Evolutionary conservation across 2,329 filamentous ascomycete species (phyloP), one percentile per base, ranked within the genome.

Genomic region (Spiromastix sp.): DNA sequence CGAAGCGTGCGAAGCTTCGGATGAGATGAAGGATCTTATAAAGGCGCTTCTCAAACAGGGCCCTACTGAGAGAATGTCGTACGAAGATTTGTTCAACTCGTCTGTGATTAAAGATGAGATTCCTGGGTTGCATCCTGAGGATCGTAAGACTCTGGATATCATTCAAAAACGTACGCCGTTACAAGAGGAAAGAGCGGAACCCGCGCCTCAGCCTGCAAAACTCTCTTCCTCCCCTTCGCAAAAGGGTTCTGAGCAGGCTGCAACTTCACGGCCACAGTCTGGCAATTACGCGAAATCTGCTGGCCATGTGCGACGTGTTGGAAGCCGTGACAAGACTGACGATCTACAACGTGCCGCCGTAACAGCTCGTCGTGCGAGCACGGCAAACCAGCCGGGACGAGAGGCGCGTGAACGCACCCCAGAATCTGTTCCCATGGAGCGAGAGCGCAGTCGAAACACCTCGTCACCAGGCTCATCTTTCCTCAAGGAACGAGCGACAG

Each of bases 1-100:
- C 0, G 74, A 76, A 47, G 82, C 86, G 32, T 72, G 76, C 20
- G 66, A 73, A 32, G 74, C 84, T 40, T 89, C 77, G 45, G 62
- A 78, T 31, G 80, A 82, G 7, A 76, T 95, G 63, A 94, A 93
- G 58, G 68, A 71, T 15, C 65, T 95, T 12, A 86, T 95, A 40
- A 76, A 85, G 28, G 72, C 71, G 25, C 69, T 98, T 11, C 65
- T 98, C 43, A 95, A 89, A 64, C 77, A 84, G 39, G 89, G 79
- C 40, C 85, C 91, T 0, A 76, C 84, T 4, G 85, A 94, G 56
- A 74, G 91, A 39, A 72, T 94, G 56, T 82, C 77, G 37, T 96
- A 95, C 48, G 78, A 85, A 34, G 77, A 81, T 43, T 91, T 95
- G 55, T 96, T 96, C 60, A 67, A 64, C 11, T 79, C 89, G 51